A percentile compares a stretch with the other conserved stretches of the same genome.
These are phyloP conservation scores for Oryza australiensis DNA, from an alignment of 176 grass and related monocot genomes.

Conservation along the genomic window DNA sequence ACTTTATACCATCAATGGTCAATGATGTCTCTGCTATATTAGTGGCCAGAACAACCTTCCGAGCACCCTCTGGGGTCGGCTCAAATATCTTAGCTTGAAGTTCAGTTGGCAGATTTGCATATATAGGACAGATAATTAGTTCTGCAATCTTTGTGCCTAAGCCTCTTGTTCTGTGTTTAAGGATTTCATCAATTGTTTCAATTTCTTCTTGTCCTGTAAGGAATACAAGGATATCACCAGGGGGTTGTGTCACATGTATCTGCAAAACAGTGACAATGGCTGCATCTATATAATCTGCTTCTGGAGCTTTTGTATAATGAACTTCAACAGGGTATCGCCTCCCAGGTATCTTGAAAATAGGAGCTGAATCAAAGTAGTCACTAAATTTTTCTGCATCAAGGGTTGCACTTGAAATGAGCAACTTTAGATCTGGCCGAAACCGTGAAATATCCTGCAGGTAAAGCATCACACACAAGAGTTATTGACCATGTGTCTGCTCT, in stretches of 20 bases:
- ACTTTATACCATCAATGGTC: conserved; percentile 96
- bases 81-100: conserved; percentile 98
- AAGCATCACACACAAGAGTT: conserved; percentile 12
- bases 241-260: conserved; percentile 89
- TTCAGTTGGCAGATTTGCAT: conserved; percentile 90
- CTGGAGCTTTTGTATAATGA: conserved; percentile 88
- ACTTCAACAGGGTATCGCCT: conserved; percentile 80
- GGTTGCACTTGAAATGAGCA: conserved; percentile 97
- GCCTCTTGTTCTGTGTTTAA: conserved; percentile 84
- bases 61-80: conserved; percentile 80
- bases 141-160: conserved; percentile 94
- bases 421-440: conserved; percentile 78
- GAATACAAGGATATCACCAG: conserved; percentile 89
- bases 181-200: conserved; percentile 95
- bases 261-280: conserved; percentile 92
- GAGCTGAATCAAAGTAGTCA: conserved; percentile 87
- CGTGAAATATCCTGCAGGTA: conserved; percentile 80
- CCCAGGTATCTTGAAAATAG: conserved; percentile 95
- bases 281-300: conserved; percentile 97
- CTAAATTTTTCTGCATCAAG: conserved; percentile 95
- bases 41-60: conserved; percentile 90
- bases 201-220: conserved; percentile 96
- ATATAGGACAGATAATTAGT: conserved; percentile 90
- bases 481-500: not conserved
- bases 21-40: conserved; percentile 97